Conservation (phyloP, 2,329 filamentous ascomycete species). For the Xylariomycetidae sp. region DNA sequence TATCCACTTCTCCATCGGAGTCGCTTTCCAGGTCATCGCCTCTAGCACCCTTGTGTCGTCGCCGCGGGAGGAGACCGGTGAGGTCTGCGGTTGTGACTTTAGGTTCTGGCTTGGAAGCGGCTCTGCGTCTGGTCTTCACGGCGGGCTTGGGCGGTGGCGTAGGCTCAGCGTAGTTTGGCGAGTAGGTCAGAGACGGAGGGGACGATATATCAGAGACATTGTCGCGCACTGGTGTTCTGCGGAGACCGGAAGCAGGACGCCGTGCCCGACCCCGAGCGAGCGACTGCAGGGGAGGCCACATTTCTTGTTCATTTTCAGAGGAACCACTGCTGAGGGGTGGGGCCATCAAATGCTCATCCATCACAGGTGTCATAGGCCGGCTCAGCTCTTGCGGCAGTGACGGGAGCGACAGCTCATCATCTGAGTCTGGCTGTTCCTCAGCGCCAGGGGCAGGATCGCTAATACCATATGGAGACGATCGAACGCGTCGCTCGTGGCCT, state of each 20-base stretch:
- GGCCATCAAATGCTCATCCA: constrained; percentile 47
- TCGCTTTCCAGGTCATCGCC: constrained; percentile 35
- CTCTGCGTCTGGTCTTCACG: constrained; percentile 27
- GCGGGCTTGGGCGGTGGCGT: constrained; percentile 22
- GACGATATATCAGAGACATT: constrained; percentile 55
- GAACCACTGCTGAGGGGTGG: constrained; percentile 52
- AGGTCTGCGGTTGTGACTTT: constrained; percentile 52
- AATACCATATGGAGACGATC: constrained; percentile 30
- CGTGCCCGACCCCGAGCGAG: constrained; percentile 41
- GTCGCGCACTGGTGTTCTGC: constrained; percentile 34
- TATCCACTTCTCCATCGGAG: constrained; percentile 44
- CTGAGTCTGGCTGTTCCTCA: constrained; percentile 20
- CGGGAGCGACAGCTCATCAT: constrained; percentile 20
- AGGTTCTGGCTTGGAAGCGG: constrained; percentile 31
- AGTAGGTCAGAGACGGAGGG: constrained; percentile 62
- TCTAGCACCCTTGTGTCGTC: constrained; percentile 36
- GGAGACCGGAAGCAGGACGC: constrained; percentile 19
- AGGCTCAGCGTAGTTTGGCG: constrained; percentile 47
- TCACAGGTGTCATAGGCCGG: constrained; percentile 34
- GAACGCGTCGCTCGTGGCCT: constrained; percentile 30
- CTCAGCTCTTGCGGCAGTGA: constrained; percentile 15
- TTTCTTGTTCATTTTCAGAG: constrained; percentile 36
- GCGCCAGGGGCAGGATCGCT: constrained; percentile 13
- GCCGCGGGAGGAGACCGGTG: constrained; percentile 48
- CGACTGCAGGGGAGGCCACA: constrained; percentile 49